These are phyloP conservation scores for Ceratocystis eucalypticola DNA, from an alignment of 2,329 filamentous ascomycete species.

Conservation along the genomic window DNA sequence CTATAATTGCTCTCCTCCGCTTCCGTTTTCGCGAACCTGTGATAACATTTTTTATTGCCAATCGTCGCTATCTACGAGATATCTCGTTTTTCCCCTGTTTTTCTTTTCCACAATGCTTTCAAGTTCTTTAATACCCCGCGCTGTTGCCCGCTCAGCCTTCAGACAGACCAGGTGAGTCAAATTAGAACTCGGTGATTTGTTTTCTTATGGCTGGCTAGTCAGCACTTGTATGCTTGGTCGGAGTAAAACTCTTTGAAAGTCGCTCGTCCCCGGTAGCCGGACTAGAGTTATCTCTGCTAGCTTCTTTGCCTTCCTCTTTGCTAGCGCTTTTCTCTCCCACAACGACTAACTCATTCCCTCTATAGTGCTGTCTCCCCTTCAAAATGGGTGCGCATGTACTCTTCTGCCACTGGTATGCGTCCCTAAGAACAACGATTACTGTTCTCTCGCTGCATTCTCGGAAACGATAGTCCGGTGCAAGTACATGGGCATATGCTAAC, in stretches of 20 bases:
- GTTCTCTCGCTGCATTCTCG: background rate
- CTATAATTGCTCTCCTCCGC: slow-evolving; percentile 8
- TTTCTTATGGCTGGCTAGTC: background rate
- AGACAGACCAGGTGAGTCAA: slow-evolving; percentile 33
- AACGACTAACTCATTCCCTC: slow-evolving; percentile 9
- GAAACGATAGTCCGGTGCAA: background rate
- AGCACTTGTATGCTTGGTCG: background rate
- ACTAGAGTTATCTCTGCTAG: background rate
- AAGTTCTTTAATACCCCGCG: slow-evolving; percentile 47
- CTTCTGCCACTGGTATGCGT: slow-evolving; percentile 42
- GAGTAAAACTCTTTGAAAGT: background rate
- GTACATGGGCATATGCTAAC: slow-evolving; percentile 27
- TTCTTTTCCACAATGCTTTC: slow-evolving; percentile 40
- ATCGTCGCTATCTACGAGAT: slow-evolving; percentile 14
- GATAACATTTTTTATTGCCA: slow-evolving; percentile 8
- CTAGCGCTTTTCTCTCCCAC: background rate
- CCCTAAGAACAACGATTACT: background rate
- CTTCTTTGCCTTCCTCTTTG: background rate
- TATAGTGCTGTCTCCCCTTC: slow-evolving; percentile 22
- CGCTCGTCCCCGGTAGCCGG: background rate
- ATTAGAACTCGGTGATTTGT: background rate
- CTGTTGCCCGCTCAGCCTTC: slow-evolving; percentile 43
- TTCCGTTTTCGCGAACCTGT: slow-evolving; percentile 7
- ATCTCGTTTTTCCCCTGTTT: slow-evolving; percentile 11
- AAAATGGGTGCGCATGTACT: slow-evolving; percentile 46